Percentiles rank a stretch among this genome's conserved stretches.
phyloP scores from a whole-genome alignment of 352 stramenopile genomes.

The Globisporangium megalacanthum region DNA sequence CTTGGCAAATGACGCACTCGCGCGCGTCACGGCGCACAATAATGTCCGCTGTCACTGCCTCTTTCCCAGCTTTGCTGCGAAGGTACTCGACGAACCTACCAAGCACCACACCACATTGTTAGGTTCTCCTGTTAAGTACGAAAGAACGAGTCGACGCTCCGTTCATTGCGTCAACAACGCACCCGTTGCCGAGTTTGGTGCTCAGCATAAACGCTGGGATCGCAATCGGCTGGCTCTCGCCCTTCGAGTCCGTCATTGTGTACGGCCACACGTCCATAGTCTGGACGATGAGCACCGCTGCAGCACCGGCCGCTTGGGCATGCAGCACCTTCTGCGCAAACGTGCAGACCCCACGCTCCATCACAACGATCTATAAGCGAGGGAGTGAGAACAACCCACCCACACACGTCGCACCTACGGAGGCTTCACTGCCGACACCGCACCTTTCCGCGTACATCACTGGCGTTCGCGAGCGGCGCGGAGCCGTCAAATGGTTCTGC shows the following conservation, averaged over 20 bases:
- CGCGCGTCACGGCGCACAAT: slow-evolving; percentile 58
- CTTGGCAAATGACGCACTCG: slow-evolving; percentile 81
- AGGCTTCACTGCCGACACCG: neutral
- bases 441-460: slow-evolving; percentile 42
- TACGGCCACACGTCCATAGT: slow-evolving; percentile 76
- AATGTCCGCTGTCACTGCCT: slow-evolving; percentile 32
- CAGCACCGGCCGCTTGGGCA: slow-evolving; percentile 47
- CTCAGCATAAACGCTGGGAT: slow-evolving; percentile 83
- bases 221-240: slow-evolving; percentile 43
- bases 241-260: slow-evolving; percentile 77
- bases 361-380: slow-evolving; percentile 49
- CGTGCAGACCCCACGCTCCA: slow-evolving; percentile 61
- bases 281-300: slow-evolving; percentile 64
- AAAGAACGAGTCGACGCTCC: too few relatives aligned
- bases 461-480: slow-evolving; percentile 31
- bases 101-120: neutral
- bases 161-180: neutral
- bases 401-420: too few relatives aligned
- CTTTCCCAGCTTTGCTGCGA: slow-evolving; percentile 17
- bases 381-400: neutral
- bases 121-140: neutral
- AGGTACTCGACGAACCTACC: slow-evolving; percentile 59
- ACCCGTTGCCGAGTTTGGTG: slow-evolving; percentile 61
- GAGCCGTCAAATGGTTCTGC: slow-evolving; percentile 61
- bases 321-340: slow-evolving; percentile 73